Base-by-base conservation (phyloP, 345 rosid genomes). In the Mangifera indica region DNA sequence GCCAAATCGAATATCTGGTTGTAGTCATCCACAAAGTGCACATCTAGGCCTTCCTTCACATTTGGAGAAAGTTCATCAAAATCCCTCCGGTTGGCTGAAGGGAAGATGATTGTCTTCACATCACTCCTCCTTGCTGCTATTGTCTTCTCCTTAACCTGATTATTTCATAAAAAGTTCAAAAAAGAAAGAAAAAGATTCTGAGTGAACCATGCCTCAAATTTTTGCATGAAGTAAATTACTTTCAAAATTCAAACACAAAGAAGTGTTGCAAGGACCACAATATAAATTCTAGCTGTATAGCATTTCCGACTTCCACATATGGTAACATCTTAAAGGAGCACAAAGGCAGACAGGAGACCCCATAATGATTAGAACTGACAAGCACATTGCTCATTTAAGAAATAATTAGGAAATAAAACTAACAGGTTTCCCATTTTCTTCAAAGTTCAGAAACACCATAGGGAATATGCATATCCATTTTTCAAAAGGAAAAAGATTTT, bases 121-220 rank as follows among this genome's bases (percentile, higher is more conserved):
- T 84, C 91, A 5, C 97, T 96, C 79, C 99, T 82, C 75, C 94
- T 88, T 1, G 99, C 97, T 2, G 98, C 97, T 73, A 88, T 89
- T 46, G 98, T 87, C 75, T 96, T 96, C 88, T 96, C 99, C 81
- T 93, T 96, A 40, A 93, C 99, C 96, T 96, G 88, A 22, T 60
- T 49, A 34, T 76, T 60, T 29, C 25, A 58, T 4, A 15, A 3
- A 1, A 22, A 29, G n/a, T n/a, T n/a, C n/a, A 14, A 15, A 49
- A 4, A 15, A 29, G 3, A 29, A 29, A 29, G 3, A 29, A 29
- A 29, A 29, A 3, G 32, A 29, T 29, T 29, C 32, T 32, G 12
- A 67, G 71, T 13, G 18, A 53, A 67, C 4, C 15, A 52, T 53
- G 18, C 45, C 24, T 29, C 20, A 20, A 66, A 49, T 32, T 11